Evolutionary conservation across 73 alveolate species (phyloP).

Genomic region (Durusdinium trenchii): DNA sequence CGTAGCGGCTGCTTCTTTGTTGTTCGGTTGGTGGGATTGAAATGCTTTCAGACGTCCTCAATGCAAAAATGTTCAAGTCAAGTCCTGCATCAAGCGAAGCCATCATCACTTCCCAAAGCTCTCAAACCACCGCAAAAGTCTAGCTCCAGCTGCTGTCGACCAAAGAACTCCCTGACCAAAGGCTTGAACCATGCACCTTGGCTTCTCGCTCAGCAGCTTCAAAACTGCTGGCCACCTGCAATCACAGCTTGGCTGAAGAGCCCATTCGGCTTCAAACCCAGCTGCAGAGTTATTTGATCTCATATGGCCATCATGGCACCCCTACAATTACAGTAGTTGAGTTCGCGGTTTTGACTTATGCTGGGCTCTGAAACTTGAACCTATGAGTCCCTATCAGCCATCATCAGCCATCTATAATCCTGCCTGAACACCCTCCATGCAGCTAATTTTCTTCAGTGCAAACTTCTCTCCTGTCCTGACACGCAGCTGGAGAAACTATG

Average conservation of each 20-base stretch:
- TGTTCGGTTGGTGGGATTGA: no score
- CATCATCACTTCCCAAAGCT: no score
- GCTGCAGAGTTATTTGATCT: not conserved
- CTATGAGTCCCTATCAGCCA: not conserved
- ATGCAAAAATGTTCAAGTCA: no score
- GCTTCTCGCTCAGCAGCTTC: slow-evolving; percentile 93
- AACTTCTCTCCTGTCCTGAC: slow-evolving; percentile 75
- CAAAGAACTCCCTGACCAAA: not conserved
- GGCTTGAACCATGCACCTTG: slow-evolving; percentile 24
- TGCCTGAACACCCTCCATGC: slow-evolving; percentile 86
- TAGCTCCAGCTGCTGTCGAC: no score
- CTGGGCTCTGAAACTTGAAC: not conserved
- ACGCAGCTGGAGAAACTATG: not conserved
- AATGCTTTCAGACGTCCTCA: no score
- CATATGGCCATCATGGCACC: not conserved
- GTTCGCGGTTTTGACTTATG: no score
- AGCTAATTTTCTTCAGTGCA: slow-evolving; percentile 84
- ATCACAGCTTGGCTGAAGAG: not conserved
- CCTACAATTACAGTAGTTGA: not conserved
- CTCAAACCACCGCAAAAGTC: no score
- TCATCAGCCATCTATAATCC: not conserved
- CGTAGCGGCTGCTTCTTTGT: no score
- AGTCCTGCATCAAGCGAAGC: no score
- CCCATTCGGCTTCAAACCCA: not conserved
- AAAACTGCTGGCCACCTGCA: slow-evolving; percentile 76